Base-by-base conservation (phyloP, 495 filamentous ascomycete genomes). In the Chaetomium tenue region DNA sequence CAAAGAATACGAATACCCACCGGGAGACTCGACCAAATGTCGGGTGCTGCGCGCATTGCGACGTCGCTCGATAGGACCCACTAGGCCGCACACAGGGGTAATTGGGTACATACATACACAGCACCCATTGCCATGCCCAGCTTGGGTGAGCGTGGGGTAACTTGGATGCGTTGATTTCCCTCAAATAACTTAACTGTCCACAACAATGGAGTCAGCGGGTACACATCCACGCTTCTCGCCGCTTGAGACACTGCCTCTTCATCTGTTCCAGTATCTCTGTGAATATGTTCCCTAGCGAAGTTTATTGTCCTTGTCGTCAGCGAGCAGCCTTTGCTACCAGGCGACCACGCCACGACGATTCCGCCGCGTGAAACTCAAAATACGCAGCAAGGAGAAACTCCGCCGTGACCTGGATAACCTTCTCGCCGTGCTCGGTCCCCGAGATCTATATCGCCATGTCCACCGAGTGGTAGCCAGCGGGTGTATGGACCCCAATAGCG, bases 231-330 rank as follows among this genome's bases (percentile, higher is more conserved):
- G 33, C 33, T 8, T 8, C 6, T 3, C 52, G 52, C 52, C 52
- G 13, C 9, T 54, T 0, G 52, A 55, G 28, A 55, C 3, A 11
- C 8, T 55, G 15, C 53, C 53, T 42, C 54, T 57, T 42, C 20
- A 57, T n/a, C 1, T 57, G 16, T 42, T 57, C 11, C 3, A 57
- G 37, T 22, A 57, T 8, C 1, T 42, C 54, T 55, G 54, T 25
- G 1, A 13, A 13, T 42, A 57, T n/a, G 20, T 42, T 11, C 1
- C 33, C 6, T 23, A 37, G 42, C n/a, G 54, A 37, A 42, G 54
- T 23, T n/a, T 57, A 8, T 57, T 26, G 3, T 57, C 54, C 54
- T 15, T 57, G 16, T 57, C 54, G 30, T 23, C 40, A 33, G 33
- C 54, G 9, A 57, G 33, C 54, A 20, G 18, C 1, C 9, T 39